Evolutionary conservation across 768 basidiomycete genomes (phyloP), one percentile per base, ranked within the genome.

Genomic region (Pleurotus platypus): DNA sequence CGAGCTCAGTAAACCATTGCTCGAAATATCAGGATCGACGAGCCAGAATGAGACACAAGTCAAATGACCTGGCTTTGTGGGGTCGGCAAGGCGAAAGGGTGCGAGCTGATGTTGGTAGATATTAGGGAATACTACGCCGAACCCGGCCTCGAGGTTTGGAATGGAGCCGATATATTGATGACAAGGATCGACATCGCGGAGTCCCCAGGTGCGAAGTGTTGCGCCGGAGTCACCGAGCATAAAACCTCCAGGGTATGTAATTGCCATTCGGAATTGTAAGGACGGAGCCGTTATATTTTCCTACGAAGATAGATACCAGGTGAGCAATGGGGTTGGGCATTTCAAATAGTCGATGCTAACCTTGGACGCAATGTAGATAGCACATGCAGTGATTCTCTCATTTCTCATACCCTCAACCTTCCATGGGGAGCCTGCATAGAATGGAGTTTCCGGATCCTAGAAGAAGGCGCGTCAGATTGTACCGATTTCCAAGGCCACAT

Each of bases 351-450:
- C 30, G 46, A 26, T 30, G 62, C 77, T 60, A 56, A 81, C 82
- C 9, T 67, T 63, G 42, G 73, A 69, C 20, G 72, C 48, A 56
- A 72, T 77, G 56, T 79, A 75, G 11, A 77, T 66, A 1, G 73
- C 75, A 57, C 73, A 78, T 1, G 80, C 80, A 0, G 76, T 75
- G 42, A 84, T 76, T 5, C 75, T 69, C 60, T 84, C 81, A 55
- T 78, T 79, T 56, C 72, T 64, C 79, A 81, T 81, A 37, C 81
- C 81, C 63, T 78, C 77, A 15, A 80, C 79, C 46, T 76, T 78
- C 80, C 81, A 83, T 12, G 64, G 64, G 9, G 71, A 67, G 1
- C 71, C 76, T 4, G 63, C 56, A 62, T 70, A 76, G 7, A 50
- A 49, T 5, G 72, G 68, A 5, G 64, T 67, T 16, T 68, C 69